phyloP scores from a whole-genome alignment of 2,329 filamentous ascomycete genomes.

The Beauveria brongniartii region DNA sequence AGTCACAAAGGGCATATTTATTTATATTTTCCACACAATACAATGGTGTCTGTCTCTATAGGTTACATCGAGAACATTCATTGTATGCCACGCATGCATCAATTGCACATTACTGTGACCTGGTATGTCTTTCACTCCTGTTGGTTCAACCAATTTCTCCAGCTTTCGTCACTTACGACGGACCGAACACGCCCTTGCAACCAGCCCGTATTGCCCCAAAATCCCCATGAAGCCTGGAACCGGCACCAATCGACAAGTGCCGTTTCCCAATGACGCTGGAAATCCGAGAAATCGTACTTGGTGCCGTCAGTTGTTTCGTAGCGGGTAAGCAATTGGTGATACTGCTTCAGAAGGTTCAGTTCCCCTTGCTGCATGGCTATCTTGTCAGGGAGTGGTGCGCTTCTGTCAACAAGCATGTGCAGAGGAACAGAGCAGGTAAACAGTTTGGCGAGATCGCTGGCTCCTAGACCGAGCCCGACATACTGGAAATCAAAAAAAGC shows the following conservation, averaged over 20 bases:
- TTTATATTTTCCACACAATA: too few species aligned
- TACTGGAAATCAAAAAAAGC: constrained; percentile 67
- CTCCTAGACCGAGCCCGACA: constrained; percentile 53
- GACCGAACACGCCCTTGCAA: constrained; percentile 44
- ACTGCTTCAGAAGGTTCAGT: constrained; percentile 40
- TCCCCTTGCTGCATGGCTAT: constrained; percentile 46
- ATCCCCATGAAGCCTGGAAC: constrained; percentile 53
- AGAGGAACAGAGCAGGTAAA: constrained; percentile 58
- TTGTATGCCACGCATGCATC: neutral
- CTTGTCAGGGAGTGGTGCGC: constrained; percentile 22
- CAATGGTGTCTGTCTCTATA: neutral
- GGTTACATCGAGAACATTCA: neutral
- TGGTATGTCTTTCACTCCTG: neutral
- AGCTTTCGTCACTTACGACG: constrained; percentile 37
- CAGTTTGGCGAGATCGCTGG: constrained; percentile 58
- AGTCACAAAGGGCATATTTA: neutral
- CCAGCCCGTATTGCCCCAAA: constrained; percentile 53
- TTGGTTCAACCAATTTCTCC: constrained; percentile 35
- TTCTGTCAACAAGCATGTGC: constrained; percentile 35
- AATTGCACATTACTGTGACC: neutral
- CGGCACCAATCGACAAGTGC: constrained; percentile 61
- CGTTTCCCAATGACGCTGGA: constrained; percentile 56
- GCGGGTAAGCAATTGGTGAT: constrained; percentile 29
- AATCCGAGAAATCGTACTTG: constrained; percentile 44
- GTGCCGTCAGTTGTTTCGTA: neutral